Evolutionary conservation across 306 rosid genomes (phyloP).

Genomic region (Prosopis cineraria): DNA sequence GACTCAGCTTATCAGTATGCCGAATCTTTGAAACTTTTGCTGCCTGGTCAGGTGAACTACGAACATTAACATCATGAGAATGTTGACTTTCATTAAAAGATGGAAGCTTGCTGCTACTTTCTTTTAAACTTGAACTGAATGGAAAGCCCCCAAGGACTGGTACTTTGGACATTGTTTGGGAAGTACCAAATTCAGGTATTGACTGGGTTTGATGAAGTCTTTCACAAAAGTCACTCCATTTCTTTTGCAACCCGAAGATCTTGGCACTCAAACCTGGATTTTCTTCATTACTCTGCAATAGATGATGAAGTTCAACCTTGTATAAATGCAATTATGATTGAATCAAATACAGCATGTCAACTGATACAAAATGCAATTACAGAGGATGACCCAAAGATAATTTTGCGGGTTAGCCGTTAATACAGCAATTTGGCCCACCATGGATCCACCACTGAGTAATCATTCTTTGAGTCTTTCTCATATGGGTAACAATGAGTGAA

Average conservation of each 20-base stretch:
- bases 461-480: constrained; percentile 13
- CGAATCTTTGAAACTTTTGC: constrained; percentile 39
- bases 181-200: constrained; percentile 42
- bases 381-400: constrained; percentile 13
- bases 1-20: constrained; percentile 39
- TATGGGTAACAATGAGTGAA: constrained; percentile 19
- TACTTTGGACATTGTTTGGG: constrained; percentile 47
- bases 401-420: neutral
- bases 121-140: constrained; percentile 41
- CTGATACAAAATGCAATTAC: constrained; percentile 23
- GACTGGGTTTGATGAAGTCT: constrained; percentile 50
- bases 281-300: constrained; percentile 75
- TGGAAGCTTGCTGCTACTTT: constrained; percentile 55
- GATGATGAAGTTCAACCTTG: constrained; percentile 41
- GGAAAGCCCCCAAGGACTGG: constrained; percentile 50
- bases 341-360: constrained; percentile 29
- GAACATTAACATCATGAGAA: constrained; percentile 36
- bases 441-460: constrained; percentile 12
- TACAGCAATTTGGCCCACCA: constrained; percentile 28
- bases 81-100: constrained; percentile 35
- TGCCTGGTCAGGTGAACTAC: constrained; percentile 33
- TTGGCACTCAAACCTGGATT: constrained; percentile 45
- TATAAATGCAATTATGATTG: constrained; percentile 34
- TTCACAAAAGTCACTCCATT: constrained; percentile 77
- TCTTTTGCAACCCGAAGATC: constrained; percentile 58